phyloP scores from a whole-genome alignment of 106 monocot species.

The Phalaenopsis aphrodite region DNA sequence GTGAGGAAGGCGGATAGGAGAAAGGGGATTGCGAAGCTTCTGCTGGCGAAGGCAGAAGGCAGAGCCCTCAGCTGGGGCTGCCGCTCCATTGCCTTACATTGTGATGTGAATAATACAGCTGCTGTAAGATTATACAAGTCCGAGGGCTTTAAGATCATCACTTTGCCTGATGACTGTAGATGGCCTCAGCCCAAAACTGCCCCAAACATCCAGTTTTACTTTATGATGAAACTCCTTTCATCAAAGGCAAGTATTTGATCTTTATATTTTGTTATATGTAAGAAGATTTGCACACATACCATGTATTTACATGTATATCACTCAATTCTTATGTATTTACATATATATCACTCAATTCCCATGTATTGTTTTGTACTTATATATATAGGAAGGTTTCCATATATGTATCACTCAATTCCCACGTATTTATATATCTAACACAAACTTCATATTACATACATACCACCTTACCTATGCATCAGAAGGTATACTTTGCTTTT shows the following conservation, averaged over 20 bases:
- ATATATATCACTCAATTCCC: too few species aligned
- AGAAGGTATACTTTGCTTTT: too few species aligned
- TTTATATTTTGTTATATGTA: not conserved
- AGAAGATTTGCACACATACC: too few species aligned
- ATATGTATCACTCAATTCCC: too few species aligned
- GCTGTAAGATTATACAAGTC: conserved; percentile 58
- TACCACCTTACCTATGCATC: too few species aligned
- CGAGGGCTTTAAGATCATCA: conserved; percentile 59
- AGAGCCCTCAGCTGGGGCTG: conserved; percentile 79
- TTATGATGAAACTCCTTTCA: conserved; percentile 72
- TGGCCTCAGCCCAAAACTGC: conserved; percentile 70
- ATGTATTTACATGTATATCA: too few species aligned
- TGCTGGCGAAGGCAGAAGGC: conserved; percentile 48
- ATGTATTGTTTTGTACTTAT: too few species aligned
- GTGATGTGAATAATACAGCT: conserved; percentile 54
- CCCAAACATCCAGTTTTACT: conserved; percentile 39
- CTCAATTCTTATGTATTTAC: too few species aligned
- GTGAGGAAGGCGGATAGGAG: conserved; percentile 53
- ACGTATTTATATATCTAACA: too few species aligned
- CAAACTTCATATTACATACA: too few species aligned
- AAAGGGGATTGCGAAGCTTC: conserved; percentile 67
- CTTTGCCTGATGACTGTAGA: conserved; percentile 48
- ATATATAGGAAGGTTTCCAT: too few species aligned
- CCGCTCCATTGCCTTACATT: conserved; percentile 73
- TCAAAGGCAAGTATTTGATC: not conserved